Base-by-base conservation (phyloP, 306 rosid genomes). In the Myrica gale region DNA sequence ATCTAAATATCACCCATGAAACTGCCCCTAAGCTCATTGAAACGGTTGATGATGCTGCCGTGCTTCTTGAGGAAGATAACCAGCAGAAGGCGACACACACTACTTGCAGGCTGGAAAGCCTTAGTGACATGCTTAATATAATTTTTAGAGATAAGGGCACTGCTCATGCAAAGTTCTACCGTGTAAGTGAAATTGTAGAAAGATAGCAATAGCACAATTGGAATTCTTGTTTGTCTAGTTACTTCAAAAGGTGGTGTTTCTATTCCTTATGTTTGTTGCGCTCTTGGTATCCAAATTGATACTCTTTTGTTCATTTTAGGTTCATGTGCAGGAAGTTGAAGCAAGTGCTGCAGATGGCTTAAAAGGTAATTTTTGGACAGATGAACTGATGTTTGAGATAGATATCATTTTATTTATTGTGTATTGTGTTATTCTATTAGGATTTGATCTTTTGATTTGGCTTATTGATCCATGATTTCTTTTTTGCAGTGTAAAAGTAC, bases 31-130 rank as follows among this genome's bases (percentile, higher is more conserved):
- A 89, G 86, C 91, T 94, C 74, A 77, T 26, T 19, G 9, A 1
- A 26, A 92, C 76, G 87, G 74, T 94, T 51, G 89, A 71, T 51
- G 87, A 81, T 1, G 97, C 97, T 77, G 83, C 87, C 51, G 67
- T 76, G 74, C 97, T 94, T 86, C 69, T 94, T 62, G 95, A 94
- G 84, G 98, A 90, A 90, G 86, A 90, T 32, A 90, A 77, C 86
- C 91, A 94, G 84, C 76, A 84, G 74, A 90, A 89, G 75, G 80
- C 84, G 21, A 85, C 84, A 65, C 82, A 73, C 72, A 85, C 81
- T 9, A 52, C 84, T 84, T 90, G 94, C 84, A 84, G 98, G 76
- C 89, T 94, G 80, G 93, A 91, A 80, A 89, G 70, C 75, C 72
- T 94, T 70, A 46, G 79, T 65, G 90, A 90, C 50, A 85, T 94